Conservation (phyloP, 2,329 filamentous ascomycete species). For the Colletotrichum tropicale region DNA sequence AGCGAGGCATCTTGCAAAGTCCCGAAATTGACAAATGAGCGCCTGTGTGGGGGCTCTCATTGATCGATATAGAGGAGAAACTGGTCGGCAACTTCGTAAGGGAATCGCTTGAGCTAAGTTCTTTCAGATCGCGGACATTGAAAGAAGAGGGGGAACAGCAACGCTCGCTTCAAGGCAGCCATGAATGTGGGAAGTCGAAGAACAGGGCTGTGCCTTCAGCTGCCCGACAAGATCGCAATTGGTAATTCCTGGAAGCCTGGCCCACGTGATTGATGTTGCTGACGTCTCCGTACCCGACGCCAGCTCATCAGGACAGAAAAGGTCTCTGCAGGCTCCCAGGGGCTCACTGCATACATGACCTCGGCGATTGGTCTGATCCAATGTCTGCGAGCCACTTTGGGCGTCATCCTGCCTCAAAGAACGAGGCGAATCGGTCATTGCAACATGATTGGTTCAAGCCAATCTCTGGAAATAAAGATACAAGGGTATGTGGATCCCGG, state of each 20-base stretch:
- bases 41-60: accelerated
- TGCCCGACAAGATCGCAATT: accelerated
- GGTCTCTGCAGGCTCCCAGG: not conserved
- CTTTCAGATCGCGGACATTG: accelerated
- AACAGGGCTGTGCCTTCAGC: not conserved
- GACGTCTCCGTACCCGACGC: accelerated
- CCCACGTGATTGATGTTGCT: not conserved
- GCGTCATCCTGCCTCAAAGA: not conserved
- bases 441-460: not conserved
- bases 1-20: accelerated
- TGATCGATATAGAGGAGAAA: accelerated
- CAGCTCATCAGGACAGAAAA: not conserved
- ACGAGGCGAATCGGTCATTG: not conserved
- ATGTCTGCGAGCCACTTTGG: not conserved
- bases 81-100: accelerated
- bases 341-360: no score
- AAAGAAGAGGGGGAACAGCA: accelerated
- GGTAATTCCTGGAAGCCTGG: not conserved
- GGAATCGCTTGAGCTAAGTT: not conserved
- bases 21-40: accelerated
- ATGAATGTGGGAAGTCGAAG: accelerated
- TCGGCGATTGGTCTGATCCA: not conserved
- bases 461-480: not conserved
- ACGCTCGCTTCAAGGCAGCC: accelerated
- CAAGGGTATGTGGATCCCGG: not conserved